Conservation (phyloP, 257 asterid genomes). For the Knoxia roxburghii region DNA sequence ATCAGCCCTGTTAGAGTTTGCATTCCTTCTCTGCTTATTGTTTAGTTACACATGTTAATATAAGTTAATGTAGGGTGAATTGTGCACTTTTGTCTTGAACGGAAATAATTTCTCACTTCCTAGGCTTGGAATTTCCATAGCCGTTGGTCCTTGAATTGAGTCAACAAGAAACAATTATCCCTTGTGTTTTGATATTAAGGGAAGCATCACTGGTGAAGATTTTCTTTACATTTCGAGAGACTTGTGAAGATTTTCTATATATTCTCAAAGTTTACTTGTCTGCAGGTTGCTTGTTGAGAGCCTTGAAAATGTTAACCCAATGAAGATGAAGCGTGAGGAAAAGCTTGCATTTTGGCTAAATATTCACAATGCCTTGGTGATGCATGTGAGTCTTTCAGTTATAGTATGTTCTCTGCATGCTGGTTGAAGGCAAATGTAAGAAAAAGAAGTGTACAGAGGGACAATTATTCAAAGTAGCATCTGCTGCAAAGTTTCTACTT, state of each 20-base stretch:
- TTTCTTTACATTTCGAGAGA: not conserved
- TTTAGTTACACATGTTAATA: not conserved
- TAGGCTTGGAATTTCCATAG: not conserved
- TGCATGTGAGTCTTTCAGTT: slow-evolving; percentile 54
- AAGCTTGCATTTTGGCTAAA: slow-evolving; percentile 84
- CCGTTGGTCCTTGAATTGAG: not conserved
- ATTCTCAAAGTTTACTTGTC: slow-evolving; percentile 12
- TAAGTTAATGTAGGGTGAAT: not conserved
- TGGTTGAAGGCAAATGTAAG: too few species aligned
- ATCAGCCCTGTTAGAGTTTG: not conserved
- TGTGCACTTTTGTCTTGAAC: not conserved
- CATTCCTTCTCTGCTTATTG: not conserved
- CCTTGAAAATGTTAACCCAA: slow-evolving; percentile 72
- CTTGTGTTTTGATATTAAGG: not conserved
- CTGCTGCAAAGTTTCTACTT: not conserved
- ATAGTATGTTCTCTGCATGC: not conserved
- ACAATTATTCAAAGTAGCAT: not conserved
- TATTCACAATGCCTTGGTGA: slow-evolving; percentile 85
- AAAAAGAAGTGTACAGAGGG: not conserved
- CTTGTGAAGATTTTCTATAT: not conserved
- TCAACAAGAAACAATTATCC: not conserved
- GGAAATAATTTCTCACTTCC: not conserved
- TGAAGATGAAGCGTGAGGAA: slow-evolving; percentile 76
- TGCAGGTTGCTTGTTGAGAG: slow-evolving; percentile 70
- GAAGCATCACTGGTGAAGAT: too few species aligned